phyloP scores from a whole-genome alignment of 1,139 yeast genomes.

The Saccharomyces hybrid region DNA sequence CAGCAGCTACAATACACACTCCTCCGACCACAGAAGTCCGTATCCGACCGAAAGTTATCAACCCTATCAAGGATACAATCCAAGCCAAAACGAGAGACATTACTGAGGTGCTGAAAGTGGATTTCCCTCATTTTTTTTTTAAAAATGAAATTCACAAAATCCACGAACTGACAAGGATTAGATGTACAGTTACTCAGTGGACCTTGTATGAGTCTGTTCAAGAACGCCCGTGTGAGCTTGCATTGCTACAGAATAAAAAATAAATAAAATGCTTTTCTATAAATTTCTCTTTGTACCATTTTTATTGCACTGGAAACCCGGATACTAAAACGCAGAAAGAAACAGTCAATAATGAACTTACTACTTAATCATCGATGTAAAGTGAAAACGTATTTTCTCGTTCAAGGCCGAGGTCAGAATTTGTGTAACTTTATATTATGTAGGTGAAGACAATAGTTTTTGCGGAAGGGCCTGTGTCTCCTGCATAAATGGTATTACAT shows the following conservation, averaged over 20 bases:
- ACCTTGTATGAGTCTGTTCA: not conserved
- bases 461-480: too few species aligned
- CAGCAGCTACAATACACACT: not conserved
- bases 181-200: not conserved
- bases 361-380: too few species aligned
- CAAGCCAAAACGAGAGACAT: slow-evolving; percentile 8
- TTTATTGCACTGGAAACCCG: too few species aligned
- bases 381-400: too few species aligned
- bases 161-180: too few species aligned
- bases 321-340: not conserved
- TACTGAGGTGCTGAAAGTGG: not conserved
- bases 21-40: slow-evolving; percentile 6
- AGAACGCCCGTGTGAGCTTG: not conserved
- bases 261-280: not conserved
- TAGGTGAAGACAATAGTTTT: too few species aligned
- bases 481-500: not conserved
- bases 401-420: too few species aligned
- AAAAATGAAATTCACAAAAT: not conserved
- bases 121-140: too few species aligned
- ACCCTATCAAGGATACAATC: slow-evolving; percentile 9
- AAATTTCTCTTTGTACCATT: not conserved
- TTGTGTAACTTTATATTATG: too few species aligned
- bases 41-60: slow-evolving; percentile 11
- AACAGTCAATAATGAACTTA: not conserved
- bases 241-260: not conserved